These are phyloP conservation scores for Aspergillus sp. DNA, from an alignment of 2,329 filamentous ascomycete species.

Conservation along the genomic window DNA sequence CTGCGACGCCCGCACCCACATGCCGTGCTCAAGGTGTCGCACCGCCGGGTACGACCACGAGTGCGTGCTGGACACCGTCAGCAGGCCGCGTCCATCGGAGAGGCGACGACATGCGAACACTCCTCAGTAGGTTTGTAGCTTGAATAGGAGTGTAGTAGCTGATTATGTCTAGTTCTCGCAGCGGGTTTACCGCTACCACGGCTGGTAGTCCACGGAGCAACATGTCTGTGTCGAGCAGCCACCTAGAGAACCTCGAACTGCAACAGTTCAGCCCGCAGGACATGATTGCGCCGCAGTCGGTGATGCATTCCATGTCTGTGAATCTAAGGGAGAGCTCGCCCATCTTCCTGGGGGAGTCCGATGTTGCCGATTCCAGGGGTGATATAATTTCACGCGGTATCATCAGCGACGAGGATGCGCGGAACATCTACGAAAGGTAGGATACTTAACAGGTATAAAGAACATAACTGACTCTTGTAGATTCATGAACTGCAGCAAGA, in stretches of 20 bases:
- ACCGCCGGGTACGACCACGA: constrained; percentile 33
- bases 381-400: constrained; percentile 34
- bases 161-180: not conserved
- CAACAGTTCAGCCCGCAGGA: constrained; percentile 37
- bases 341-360: constrained; percentile 33
- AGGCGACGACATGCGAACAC: constrained; percentile 24
- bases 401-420: constrained; percentile 32
- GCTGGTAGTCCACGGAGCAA: constrained; percentile 21
- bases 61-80: constrained; percentile 35
- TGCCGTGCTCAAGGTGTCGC: constrained; percentile 37
- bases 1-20: constrained; percentile 35
- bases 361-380: constrained; percentile 27
- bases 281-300: constrained; percentile 37
- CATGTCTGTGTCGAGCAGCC: constrained; percentile 17
- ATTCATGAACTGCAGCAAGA: constrained; percentile 34
- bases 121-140: constrained; percentile 20
- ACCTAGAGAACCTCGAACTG: constrained; percentile 25
- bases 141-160: not conserved
- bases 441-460: not conserved
- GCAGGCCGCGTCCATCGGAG: constrained; percentile 24
- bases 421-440: constrained; percentile 36
- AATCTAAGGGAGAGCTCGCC: constrained; percentile 30
- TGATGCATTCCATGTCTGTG: constrained; percentile 38
- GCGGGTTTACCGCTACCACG: constrained; percentile 23
- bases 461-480: constrained; percentile 12